Evolutionary conservation across 2,329 filamentous ascomycete genomes (phyloP), one percentile per base, ranked within the genome.

Genomic region (Dactylellina cionopaga): DNA sequence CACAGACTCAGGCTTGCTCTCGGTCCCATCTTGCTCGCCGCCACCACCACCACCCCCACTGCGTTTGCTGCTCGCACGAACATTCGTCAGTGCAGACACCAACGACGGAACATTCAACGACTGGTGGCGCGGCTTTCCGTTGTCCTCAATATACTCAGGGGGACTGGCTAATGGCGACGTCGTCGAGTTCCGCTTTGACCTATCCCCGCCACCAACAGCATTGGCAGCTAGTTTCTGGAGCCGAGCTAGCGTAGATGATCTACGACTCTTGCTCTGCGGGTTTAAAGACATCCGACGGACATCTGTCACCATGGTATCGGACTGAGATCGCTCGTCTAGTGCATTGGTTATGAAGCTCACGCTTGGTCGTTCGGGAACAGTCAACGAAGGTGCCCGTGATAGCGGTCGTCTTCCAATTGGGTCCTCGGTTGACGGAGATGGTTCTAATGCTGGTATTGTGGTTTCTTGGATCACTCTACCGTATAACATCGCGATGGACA

Each of bases 341-440:
- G 66, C 58, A 29, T 59, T 64, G 13, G 58, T 71, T 15, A 58
- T 56, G 15, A 64, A 64, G 43, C 49, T 43, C 27, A 59, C 58
- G 58, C 58, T 71, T 31, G 66, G 58, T 10, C 66, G 66, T 27
- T 71, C 58, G 11, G 66, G 58, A 39, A 71, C 33, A n/a, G 66
- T 71, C 51, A 71, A 22, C n/a, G 66, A 71, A 46, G 66, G 66
- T 17, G 66, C 66, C n/a, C 66, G 58, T 37, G 56, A 71, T 10
- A 15, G 31, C 25, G 43, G 35, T 19, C 44, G 51, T 17, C 22
- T 25, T 41, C 11, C n/a, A 7, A 35, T 33, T 11, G 31, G 31
- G 22, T 27, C 19, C 9, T 52, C 33, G 44, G 17, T n/a, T 10
- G 22, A 24, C 22, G 41, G 13, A 10, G 41, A 58, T 22, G 56